Evolutionary conservation across 139 green algal genomes (phyloP).

Genomic region (Ettlia oleoabundans): DNA sequence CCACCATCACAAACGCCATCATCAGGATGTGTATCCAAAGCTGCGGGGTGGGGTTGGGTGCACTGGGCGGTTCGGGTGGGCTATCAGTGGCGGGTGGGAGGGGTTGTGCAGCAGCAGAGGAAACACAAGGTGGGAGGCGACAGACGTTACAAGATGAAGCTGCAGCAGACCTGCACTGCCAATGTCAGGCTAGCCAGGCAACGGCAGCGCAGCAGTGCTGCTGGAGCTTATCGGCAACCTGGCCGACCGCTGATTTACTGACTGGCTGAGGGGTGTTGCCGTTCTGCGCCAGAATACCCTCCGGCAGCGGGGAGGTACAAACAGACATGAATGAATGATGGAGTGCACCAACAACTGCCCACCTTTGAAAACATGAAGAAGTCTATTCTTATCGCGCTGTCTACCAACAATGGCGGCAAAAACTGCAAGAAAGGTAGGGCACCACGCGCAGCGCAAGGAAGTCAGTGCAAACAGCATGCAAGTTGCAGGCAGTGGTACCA

Average conservation of each 20-base stretch:
- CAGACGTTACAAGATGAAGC: no score
- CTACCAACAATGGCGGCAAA: slow-evolving; percentile 72
- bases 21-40: slow-evolving; percentile 62
- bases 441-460: neutral
- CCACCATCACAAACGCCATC: slow-evolving; percentile 78
- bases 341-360: neutral
- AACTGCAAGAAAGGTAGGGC: slow-evolving; percentile 52
- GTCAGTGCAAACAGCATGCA: neutral
- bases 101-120: neutral
- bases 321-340: no score
- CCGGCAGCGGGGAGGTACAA: no score
- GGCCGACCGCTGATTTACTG: no score
- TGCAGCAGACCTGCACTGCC: no score
- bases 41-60: neutral
- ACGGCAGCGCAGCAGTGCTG: neutral
- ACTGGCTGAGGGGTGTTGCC: no score
- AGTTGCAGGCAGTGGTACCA: neutral
- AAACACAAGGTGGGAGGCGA: neutral
- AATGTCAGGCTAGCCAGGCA: neutral
- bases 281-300: no score
- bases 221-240: neutral
- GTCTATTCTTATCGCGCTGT: slow-evolving; percentile 74
- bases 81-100: no score
- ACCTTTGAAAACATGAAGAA: slow-evolving; percentile 82
- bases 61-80: no score